Percentiles rank a stretch among this genome's conserved stretches.
Evolutionary conservation across 345 rosid genomes (phyloP).

Genomic region (Noccaea caerulescens): DNA sequence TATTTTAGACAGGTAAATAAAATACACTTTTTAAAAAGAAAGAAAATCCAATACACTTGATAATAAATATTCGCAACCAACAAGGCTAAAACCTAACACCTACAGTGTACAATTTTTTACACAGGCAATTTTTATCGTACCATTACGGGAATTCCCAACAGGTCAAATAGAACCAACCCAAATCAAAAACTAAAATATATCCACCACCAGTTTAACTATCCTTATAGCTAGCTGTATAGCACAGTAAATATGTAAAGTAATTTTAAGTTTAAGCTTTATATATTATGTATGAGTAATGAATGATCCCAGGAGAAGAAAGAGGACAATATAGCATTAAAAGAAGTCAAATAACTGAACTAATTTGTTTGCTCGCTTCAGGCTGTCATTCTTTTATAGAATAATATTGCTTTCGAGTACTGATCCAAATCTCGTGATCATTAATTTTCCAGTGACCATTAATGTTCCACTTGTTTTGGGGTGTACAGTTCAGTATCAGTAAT

Average conservation of each 20-base stretch:
- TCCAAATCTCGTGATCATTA: constrained; percentile 38
- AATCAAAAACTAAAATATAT: background rate
- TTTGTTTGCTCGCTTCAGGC: constrained; percentile 31
- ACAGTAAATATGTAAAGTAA: too few species aligned
- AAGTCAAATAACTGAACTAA: constrained; percentile 26
- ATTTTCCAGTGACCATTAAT: background rate
- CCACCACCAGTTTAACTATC: too few species aligned
- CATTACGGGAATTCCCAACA: too few species aligned
- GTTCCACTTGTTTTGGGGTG: constrained; percentile 19
- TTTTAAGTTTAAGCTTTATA: background rate
- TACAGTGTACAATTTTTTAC: too few species aligned
- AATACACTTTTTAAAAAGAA: too few species aligned
- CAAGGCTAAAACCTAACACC: too few species aligned
- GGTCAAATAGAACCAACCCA: background rate
- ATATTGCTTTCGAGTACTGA: constrained; percentile 18
- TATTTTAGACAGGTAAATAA: too few species aligned
- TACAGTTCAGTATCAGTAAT: constrained; percentile 10
- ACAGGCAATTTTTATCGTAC: too few species aligned
- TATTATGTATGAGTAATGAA: too few species aligned
- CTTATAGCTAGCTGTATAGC: too few species aligned
- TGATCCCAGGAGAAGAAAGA: background rate
- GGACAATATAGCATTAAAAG: constrained; percentile 19
- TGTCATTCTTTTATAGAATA: constrained; percentile 35
- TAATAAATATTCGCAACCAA: too few species aligned
- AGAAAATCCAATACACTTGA: too few species aligned